Percentiles rank a stretch among this genome's conserved stretches.
These are phyloP conservation scores for Pseudonitzschia pungens DNA, from an alignment of 108 stramenopile species.

Conservation along the genomic window DNA sequence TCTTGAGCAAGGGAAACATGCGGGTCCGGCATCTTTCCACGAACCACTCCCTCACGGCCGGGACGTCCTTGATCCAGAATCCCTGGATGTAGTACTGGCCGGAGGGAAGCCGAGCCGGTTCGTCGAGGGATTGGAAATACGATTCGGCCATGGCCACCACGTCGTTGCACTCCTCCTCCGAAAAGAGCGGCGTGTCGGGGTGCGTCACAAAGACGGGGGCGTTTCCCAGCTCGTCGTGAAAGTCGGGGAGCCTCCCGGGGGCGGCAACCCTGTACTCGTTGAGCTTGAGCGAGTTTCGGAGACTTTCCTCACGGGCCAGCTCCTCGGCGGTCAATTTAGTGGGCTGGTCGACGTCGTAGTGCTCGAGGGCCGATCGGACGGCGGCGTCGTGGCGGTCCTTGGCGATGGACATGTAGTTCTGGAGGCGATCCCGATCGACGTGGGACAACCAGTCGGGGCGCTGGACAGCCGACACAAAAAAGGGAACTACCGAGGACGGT, in stretches of 20 bases:
- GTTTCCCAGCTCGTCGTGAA: conserved; percentile 38
- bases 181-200: conserved; percentile 40
- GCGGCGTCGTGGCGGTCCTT: conserved; percentile 32
- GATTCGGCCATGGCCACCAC: conserved; percentile 42
- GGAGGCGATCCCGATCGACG: conserved; percentile 16
- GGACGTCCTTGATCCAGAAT: conserved; percentile 56
- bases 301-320: not conserved
- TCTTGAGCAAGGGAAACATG: conserved; percentile 50
- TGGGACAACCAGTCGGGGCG: conserved; percentile 33
- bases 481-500: no score
- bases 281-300: conserved; percentile 7
- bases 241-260: conserved; percentile 42
- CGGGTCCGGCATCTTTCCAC: conserved; percentile 29
- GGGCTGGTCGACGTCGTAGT: conserved; percentile 22
- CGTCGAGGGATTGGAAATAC: conserved; percentile 34
- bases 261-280: conserved; percentile 21
- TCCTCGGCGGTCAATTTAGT: conserved; percentile 1
- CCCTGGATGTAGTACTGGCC: conserved; percentile 57
- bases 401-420: conserved; percentile 22
- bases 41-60: conserved; percentile 52
- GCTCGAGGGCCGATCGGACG: conserved; percentile 19
- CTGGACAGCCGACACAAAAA: not conserved
- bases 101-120: conserved; percentile 35
- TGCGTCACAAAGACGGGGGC: conserved; percentile 36
- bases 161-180: conserved; percentile 43